These are phyloP conservation scores for Pachysandra terminalis DNA, from an alignment of 164 flowering plant genomes.

Conservation along the genomic window DNA sequence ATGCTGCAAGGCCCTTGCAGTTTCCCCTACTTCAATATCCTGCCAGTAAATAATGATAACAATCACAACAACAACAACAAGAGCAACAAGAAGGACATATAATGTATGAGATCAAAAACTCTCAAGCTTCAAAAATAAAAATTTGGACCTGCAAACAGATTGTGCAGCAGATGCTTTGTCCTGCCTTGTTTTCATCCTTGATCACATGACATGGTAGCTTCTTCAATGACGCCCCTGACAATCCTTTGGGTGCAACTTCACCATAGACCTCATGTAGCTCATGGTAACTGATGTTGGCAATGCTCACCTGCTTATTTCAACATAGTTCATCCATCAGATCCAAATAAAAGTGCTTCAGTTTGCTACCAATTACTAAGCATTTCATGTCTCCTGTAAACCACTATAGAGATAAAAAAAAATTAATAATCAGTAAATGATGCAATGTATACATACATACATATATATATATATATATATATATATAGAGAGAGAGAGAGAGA, in stretches of 20 bases:
- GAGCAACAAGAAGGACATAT: neutral
- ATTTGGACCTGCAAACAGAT: slow-evolving; percentile 65
- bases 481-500: no score
- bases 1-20: slow-evolving; percentile 48
- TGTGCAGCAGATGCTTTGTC: slow-evolving; percentile 39
- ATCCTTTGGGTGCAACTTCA: slow-evolving; percentile 37
- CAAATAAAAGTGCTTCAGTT: neutral
- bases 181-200: slow-evolving; percentile 30
- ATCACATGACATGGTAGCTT: slow-evolving; percentile 46
- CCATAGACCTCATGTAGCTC: slow-evolving; percentile 33
- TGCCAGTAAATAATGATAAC: slow-evolving; percentile 14
- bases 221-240: slow-evolving; percentile 47
- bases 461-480: no score
- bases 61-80: neutral
- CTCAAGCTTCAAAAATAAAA: no score
- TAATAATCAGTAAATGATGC: no score
- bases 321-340: slow-evolving; percentile 2
- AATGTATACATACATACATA: no score
- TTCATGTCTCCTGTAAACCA: no score
- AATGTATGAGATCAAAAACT: neutral
- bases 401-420: no score
- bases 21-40: slow-evolving; percentile 57
- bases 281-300: slow-evolving; percentile 30
- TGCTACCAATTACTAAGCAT: neutral
- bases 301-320: slow-evolving; percentile 32